Evolutionary conservation across 306 rosid species (phyloP), one percentile per base, ranked within the genome.

Genomic region (Carpinus fangiana): DNA sequence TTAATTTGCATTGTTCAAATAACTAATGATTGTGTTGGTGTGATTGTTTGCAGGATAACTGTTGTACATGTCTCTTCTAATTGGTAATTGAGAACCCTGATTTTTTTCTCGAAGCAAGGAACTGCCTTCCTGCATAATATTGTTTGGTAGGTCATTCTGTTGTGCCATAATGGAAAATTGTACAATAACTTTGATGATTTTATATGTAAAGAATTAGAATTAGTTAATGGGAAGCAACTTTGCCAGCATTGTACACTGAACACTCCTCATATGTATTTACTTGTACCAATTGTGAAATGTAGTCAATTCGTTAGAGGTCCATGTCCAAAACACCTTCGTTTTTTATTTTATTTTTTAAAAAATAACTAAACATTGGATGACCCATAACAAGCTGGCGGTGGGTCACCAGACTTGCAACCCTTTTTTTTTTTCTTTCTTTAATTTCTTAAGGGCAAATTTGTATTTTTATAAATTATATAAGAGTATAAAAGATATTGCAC

Each of bases 11-110:
- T 38, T 26, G 45, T 54, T 73, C 76, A 76, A 64, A 76, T 76
- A 38, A 28, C 85, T 88, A 78, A 91, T 79, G 64, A 20, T 60
- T 70, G 78, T 55, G 79, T 31, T 26, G 74, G 69, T 65, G 31
- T 72, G 34, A 69, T 83, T 80, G 84, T 78, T 80, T 90, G 92
- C 97, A 92, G 97, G 81, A 79, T 73, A 82, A 23, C 74, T 80
- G 79, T 76, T 79, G 88, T 87, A 90, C 83, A 88, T 89, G 80
- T 84, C 79, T 84, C 81, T 77, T 86, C 77, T 83, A 83, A 73
- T 73, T 84, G 79, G 61, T 86, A 78, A 82, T 86, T 53, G 81
- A 90, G 76, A 83, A 79, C 83, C 69, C 86, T 52, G 86, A 87
- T 86, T 87, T 87, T 85, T 89, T 72, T 52, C 61, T 73, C 92